Evolutionary conservation across 805 yeast genomes (phyloP).

Genomic region (Cyberlindnera subsufficiens): DNA sequence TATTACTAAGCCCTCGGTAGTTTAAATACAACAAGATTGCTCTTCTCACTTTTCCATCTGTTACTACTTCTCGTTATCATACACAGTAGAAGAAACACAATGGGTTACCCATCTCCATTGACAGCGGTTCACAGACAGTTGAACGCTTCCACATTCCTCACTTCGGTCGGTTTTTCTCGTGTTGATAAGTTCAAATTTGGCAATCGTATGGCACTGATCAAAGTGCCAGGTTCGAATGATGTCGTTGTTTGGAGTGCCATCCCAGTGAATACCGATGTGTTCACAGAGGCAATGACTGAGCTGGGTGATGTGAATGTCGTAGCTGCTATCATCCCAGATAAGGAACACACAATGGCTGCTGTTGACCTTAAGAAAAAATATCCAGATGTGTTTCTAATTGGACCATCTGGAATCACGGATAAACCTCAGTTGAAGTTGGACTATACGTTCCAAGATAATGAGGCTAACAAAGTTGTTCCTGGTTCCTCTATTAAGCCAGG

Average conservation of each 20-base stretch:
- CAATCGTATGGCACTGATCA: conserved; percentile 33
- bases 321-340: conserved; percentile 56
- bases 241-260: conserved; percentile 52
- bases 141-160: conserved; percentile 26
- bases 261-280: conserved; percentile 44
- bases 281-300: conserved; percentile 33
- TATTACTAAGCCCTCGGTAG: no score
- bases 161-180: conserved; percentile 31
- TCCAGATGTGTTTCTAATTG: conserved; percentile 50
- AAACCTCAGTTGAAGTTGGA: conserved; percentile 35
- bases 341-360: conserved; percentile 62
- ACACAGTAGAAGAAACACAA: conserved; percentile 6
- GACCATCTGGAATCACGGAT: conserved; percentile 34
- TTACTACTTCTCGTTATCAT: not conserved
- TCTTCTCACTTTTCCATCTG: not conserved
- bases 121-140: conserved; percentile 34
- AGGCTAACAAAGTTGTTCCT: conserved; percentile 31
- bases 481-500: conserved; percentile 31
- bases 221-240: conserved; percentile 18
- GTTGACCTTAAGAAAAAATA: conserved; percentile 40
- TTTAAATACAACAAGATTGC: no score
- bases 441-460: conserved; percentile 27
- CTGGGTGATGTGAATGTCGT: conserved; percentile 33
- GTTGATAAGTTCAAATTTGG: conserved; percentile 27
- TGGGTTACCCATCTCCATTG: conserved; percentile 35